A percentile compares a stretch with the other conserved stretches of the same genome.
Evolutionary conservation across 2,329 filamentous ascomycete genomes (phyloP).

Genomic region (Metarhizium rileyi): DNA sequence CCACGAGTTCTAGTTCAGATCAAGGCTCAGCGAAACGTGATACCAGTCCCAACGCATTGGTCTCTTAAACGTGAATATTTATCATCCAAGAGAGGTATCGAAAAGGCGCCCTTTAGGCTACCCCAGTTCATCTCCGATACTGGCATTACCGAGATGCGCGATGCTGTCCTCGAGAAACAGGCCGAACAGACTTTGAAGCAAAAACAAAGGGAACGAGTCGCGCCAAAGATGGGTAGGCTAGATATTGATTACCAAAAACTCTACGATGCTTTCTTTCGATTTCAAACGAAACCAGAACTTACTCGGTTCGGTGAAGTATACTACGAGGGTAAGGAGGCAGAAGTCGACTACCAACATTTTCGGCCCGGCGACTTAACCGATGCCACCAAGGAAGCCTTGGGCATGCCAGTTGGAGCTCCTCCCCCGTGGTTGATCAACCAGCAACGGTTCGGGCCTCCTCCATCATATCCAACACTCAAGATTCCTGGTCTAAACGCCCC

Average conservation of each 20-base stretch:
- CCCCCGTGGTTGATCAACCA: conserved; percentile 97
- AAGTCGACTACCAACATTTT: conserved; percentile 86
- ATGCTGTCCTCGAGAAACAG: conserved; percentile 92
- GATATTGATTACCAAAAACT: conserved; percentile 98
- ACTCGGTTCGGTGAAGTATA: conserved; percentile 98
- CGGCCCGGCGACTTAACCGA: conserved; percentile 85
- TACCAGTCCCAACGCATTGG: conserved; percentile 92
- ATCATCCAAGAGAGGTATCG: conserved; percentile 91
- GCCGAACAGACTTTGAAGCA: conserved; percentile 86
- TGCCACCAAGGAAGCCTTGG: conserved; percentile 81
- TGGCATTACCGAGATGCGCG: conserved; percentile 95
- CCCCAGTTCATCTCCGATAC: conserved; percentile 97
- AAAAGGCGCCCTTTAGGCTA: conserved; percentile 86
- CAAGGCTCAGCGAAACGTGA: conserved; percentile 89
- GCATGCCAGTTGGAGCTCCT: conserved; percentile 84
- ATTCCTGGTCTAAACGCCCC: conserved; percentile 92
- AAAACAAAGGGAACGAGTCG: conserved; percentile 87
- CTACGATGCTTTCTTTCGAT: conserved; percentile 96
- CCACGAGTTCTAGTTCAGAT: conserved; percentile 85
- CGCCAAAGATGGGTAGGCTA: conserved; percentile 91
- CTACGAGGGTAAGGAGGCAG: conserved; percentile 96
- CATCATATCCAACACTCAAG: conserved; percentile 90
- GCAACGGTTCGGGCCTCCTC: conserved; percentile 85
- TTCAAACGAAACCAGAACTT: conserved; percentile 90
- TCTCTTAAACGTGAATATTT: conserved; percentile 93